Evolutionary conservation across 2,329 filamentous ascomycete genomes (phyloP), one percentile per base, ranked within the genome.

Genomic region (Tympanopsis confertula): DNA sequence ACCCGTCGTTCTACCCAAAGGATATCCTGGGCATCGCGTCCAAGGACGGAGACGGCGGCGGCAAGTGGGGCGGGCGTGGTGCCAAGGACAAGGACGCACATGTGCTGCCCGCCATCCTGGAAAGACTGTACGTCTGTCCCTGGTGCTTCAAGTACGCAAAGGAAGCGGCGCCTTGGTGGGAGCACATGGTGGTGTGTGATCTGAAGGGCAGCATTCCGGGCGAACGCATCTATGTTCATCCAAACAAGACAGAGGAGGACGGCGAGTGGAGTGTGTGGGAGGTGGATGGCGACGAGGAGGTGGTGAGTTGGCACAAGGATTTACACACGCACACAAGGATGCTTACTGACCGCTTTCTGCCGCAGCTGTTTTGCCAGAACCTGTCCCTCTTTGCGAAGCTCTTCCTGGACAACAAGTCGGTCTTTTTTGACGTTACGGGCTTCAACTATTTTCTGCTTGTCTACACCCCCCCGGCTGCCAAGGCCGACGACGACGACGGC

Each of bases 391-490:
- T 96, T 57, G 88, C 87, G 19, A 98, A 96, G 60, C 76, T 98
- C 33, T 98, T 96, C 58, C 82, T 98, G 45, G 88, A 96, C 58
- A 94, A 93, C 54, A 98, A 98, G 55, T 94, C 86, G 5, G 88
- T 98, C 48, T 96, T 95, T 62, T 98, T 94, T 65, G 91, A 98
- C 53, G 88, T 95, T 35, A 78, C 79, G 4, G 86, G 84, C 37
- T 98, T 98, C 62, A 79, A 94, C 47, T 98, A 94, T 67, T 96
- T 94, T 56, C 73, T 94, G 4, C 77, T 96, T 38, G 82, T 91
- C 33, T 82, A 88, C 52, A 82, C 78, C 5, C 65, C 73, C n/a
- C 47, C 68, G 68, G 5, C 52, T 57, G 1, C 46, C 45, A 7
- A 49, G 43, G 20, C 44, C 22, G 22, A 26, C n/a, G 7, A 7